Evolutionary conservation across 306 rosid species (phyloP).

Genomic region (Prunus kanzakura): DNA sequence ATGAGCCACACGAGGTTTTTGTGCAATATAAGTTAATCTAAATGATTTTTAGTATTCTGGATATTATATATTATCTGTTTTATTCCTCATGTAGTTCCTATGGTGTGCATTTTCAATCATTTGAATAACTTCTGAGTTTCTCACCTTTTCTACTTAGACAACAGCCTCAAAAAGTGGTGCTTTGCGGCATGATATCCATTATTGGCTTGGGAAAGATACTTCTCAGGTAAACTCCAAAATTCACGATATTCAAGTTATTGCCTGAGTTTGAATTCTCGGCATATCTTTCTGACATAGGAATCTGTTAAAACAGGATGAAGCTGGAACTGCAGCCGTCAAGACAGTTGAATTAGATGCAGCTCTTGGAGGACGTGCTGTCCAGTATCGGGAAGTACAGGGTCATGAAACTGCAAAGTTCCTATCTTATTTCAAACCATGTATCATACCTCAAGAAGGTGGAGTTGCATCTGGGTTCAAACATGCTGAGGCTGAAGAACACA

Average conservation of each 20-base stretch:
- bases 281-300: constrained; percentile 17
- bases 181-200: constrained; percentile 86
- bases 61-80: background rate
- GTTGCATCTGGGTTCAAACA: constrained; percentile 88
- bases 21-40: constrained; percentile 1
- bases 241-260: constrained; percentile 6
- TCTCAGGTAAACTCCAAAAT: constrained; percentile 54
- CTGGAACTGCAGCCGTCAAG: constrained; percentile 93
- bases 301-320: constrained; percentile 75
- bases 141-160: constrained; percentile 51
- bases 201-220: constrained; percentile 96
- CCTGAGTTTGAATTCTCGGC: constrained; percentile 10
- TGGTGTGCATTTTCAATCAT: background rate
- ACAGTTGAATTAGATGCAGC: constrained; percentile 95
- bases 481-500: constrained; percentile 81
- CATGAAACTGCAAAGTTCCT: constrained; percentile 87
- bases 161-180: constrained; percentile 80
- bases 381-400: constrained; percentile 96
- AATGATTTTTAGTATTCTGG: background rate
- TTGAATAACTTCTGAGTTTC: background rate
- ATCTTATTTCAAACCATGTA: constrained; percentile 91
- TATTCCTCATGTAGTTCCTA: background rate
- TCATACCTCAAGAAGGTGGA: constrained; percentile 98
- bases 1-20: background rate
- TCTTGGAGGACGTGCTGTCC: constrained; percentile 99